Conservation (phyloP, 306 rosid species). For the Inga oerstediana region DNA sequence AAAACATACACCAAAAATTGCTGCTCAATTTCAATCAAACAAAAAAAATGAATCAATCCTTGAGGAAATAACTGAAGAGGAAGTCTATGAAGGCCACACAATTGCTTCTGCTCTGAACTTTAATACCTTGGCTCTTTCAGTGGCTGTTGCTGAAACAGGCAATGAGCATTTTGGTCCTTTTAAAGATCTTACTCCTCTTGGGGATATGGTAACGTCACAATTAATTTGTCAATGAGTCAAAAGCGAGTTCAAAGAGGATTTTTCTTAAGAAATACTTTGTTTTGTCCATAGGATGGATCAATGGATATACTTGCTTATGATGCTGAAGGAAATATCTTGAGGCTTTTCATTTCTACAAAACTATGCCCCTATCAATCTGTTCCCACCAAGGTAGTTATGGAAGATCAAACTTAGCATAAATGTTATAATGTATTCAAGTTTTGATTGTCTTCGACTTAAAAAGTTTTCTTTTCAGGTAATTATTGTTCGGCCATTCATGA, state of each 20-base stretch:
- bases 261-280: constrained; percentile 22
- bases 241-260: constrained; percentile 3
- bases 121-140: constrained; percentile 73
- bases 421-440: constrained; percentile 16
- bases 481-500: constrained; percentile 83
- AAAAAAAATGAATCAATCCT: constrained; percentile 51
- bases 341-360: constrained; percentile 81
- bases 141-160: constrained; percentile 70
- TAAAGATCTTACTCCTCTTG: constrained; percentile 81
- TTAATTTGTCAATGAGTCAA: constrained; percentile 9
- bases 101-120: constrained; percentile 84
- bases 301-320: constrained; percentile 79
- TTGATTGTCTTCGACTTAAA: constrained; percentile 12
- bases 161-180: constrained; percentile 76
- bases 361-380: constrained; percentile 80
- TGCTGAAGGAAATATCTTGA: constrained; percentile 77
- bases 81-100: constrained; percentile 76
- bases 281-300: constrained; percentile 78
- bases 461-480: constrained; percentile 60
- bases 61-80: constrained; percentile 93
- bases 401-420: constrained; percentile 23
- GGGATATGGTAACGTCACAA: constrained; percentile 72
- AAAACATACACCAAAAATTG: constrained; percentile 49
- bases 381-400: constrained; percentile 80
- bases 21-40: constrained; percentile 51